Base-by-base conservation (phyloP, 352 stramenopile genomes). In the Thalassiosira hispida region DNA sequence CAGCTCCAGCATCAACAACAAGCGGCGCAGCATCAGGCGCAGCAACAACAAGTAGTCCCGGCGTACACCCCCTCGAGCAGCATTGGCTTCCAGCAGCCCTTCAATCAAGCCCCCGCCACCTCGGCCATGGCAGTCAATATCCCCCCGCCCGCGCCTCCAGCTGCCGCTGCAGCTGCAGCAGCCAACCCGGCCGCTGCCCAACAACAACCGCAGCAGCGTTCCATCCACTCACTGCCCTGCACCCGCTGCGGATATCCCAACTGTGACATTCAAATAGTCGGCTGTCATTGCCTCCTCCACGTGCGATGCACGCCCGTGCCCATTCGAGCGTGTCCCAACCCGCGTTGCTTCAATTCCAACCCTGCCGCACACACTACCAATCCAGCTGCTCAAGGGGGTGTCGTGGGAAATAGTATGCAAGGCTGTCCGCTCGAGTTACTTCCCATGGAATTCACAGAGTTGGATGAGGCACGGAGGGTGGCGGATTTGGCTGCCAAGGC, bases 371-470 rank as follows among this genome's bases (percentile, higher is more conserved):
- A 11, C 49, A n/a, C 63, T 35, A 31, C 6, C 14, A 52, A 38
- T 22, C n/a, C 23, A 8, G 33, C 9, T 18, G n/a, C 1, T 4
- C 20, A 0, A 22, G 38, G 16, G 14, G 49, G 16, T 38, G 38
- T 16, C 42, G 12, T 20, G 22, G 16, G 61, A 12, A 20, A 5
- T 12, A 20, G 20, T 1, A 6, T 14, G n/a, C 22, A 12, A 11
- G 60, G 53, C 16, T 65, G 25, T 23, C 47, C 46, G 16, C 29
- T 93, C 0, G 60, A 81, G 51, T 77, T 93, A 11, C 83, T 92
- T 38, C 81, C 85, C 35, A 93, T 93, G 88, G 86, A 84, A 35
- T 93, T 93, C 61, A 51, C 59, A 44, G 88, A 93, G 35, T 81
- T 92, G 8, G 88, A 93, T 53, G 88, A 91, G 23, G 84, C 88